Evolutionary conservation across 805 yeast genomes (phyloP), one percentile per base, ranked within the genome.

Genomic region (Komagataella pastoris): DNA sequence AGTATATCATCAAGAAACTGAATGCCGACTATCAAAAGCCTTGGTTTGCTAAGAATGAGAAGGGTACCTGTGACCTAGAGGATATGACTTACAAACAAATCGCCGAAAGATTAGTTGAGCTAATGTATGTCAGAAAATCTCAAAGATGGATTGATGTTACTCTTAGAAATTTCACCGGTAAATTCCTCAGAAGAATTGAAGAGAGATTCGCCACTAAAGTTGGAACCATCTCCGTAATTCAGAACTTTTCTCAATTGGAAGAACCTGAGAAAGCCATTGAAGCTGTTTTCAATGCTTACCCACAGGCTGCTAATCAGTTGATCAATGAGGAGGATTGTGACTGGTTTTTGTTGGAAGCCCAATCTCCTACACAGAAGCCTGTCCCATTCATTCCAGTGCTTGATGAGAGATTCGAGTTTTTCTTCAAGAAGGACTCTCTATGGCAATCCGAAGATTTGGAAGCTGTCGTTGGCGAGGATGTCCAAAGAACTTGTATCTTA

Each of bases 371-470:
- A 55, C 97, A 91, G 73, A 93, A 93, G 73, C 99, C 99, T 40
- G 97, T 89, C 65, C 99, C 99, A 57, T 93, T 93, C 60, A 90
- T 93, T 60, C 99, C 99, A 50, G 85, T 88, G 18, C 77, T 93
- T 67, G 96, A 93, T 65, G 95, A 88, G 58, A 85, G 88, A 74
- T 88, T 93, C 62, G 97, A 93, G 70, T 82, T 84, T 65, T 93
- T 86, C 79, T 93, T 93, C 81, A 93, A 93, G 81, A 93, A 93
- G 75, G 99, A 93, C 70, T 91, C 98, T 30, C 77, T 93, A 67
- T 93, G 99, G 99, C 99, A 93, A 77, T 86, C 96, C 21, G 98
- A 93, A 75, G 91, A 88, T 66, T 79, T 93, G 65, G 97, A 89
- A 67, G 87, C 97, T 54, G 98, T 93, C 65, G 90, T 88, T 58